Conservation (phyloP, 2,329 filamentous ascomycete species). For the Aureobasidium sp. region DNA sequence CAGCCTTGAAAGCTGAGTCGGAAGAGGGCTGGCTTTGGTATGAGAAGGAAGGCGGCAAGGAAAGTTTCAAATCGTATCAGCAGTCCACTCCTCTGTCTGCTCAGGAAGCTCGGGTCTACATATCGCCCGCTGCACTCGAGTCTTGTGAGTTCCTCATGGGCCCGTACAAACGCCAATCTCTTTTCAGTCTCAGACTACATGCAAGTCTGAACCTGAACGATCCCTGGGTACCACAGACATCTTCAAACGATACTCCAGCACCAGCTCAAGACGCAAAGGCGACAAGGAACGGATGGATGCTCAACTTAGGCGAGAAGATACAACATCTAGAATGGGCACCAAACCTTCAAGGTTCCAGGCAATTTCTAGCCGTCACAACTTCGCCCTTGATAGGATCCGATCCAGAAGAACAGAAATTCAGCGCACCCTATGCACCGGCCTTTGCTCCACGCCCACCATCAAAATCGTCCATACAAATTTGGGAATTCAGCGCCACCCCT, state of each 20-base stretch:
- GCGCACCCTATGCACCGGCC: constrained; percentile 36
- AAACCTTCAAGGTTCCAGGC: constrained; percentile 37
- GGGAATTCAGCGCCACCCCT: constrained; percentile 43
- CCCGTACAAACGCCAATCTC: constrained; percentile 37
- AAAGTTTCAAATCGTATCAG: constrained; percentile 39
- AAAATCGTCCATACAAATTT: constrained; percentile 51
- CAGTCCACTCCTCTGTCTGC: constrained; percentile 29
- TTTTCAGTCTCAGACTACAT: constrained; percentile 37
- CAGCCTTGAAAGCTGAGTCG: constrained; percentile 39
- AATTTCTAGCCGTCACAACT: constrained; percentile 48
- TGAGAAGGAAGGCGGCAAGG: constrained; percentile 34
- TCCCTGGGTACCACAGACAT: constrained; percentile 33
- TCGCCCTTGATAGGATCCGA: constrained; percentile 28
- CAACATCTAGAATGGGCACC: constrained; percentile 43
- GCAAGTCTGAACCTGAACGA: constrained; percentile 40
- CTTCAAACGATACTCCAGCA: neutral
- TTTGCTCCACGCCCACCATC: constrained; percentile 45
- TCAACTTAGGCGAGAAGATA: constrained; percentile 50
- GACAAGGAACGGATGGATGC: constrained; percentile 42
- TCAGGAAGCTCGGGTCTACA: constrained; percentile 36
- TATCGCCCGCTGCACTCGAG: constrained; percentile 30
- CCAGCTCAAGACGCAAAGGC: constrained; percentile 29
- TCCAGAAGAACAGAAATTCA: constrained; percentile 28
- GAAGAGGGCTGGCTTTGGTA: constrained; percentile 49
- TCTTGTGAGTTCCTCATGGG: constrained; percentile 46